Base-by-base conservation (phyloP, 768 basidiomycete species). In the Trametes cinnabarina region DNA sequence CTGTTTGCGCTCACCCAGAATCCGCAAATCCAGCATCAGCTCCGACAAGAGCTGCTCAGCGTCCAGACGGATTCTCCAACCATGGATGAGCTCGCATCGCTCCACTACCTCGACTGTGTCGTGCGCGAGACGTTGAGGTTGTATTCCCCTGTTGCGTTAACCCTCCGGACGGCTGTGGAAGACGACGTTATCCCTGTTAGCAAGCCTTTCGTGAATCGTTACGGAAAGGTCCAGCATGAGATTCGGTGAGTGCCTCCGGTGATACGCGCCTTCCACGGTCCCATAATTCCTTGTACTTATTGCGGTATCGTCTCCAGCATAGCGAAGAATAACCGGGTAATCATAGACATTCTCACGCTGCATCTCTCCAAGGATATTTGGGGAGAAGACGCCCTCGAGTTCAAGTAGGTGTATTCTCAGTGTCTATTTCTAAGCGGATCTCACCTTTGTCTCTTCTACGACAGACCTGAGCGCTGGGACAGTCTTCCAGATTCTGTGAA, bases 21-120 rank as follows among this genome's bases (percentile, higher is more conserved):
- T 28, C 71, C 71, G 3, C 66, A 66, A 1, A 59, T 73, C 35
- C 78, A 77, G 65, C 30, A 65, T 8, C 66, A 68, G 22, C 70
- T 80, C 0, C 74, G 75, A 7, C 66, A 73, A 6, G 79, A 80
- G 61, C 56, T 79, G n/a, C 62, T 67, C 22, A 65, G 71, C 0
- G 72, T 84, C 12, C 63, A 75, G 1, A 82, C 80, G 0, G 51
- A 47, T 17, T 22, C 43, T 0, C 87, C 87, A 2, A 76, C 78
- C 1, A 88, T 89, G 83, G 87, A 90, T 35, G 78, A 84, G 23
- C 76, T 91, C 1, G 79, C 81, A 52, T 72, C 77, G 0, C 73
- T 92, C 4, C 79, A 84, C 0, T 89, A 87, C 64, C 81, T 91
- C n/a, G 89, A 89, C 58, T 75, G 74, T n/a, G 78, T 86, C 8